These are phyloP conservation scores for Tuber borchii DNA, from an alignment of 495 filamentous ascomycete genomes.

Conservation along the genomic window DNA sequence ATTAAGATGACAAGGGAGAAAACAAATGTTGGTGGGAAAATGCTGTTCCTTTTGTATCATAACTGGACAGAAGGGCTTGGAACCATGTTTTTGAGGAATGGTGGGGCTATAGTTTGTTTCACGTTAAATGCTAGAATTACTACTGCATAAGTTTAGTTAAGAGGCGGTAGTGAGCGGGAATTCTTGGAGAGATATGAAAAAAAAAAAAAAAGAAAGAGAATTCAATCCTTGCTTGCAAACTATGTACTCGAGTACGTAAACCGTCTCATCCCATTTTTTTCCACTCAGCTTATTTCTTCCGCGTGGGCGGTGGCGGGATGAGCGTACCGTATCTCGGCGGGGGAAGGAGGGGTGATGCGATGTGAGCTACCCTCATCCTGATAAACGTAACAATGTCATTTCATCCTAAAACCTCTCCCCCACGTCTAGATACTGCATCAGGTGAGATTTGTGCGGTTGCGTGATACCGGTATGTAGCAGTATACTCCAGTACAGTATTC, in stretches of 20 bases:
- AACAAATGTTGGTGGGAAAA: neutral
- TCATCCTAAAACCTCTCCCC: conserved; percentile 31
- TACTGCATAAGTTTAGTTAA: neutral
- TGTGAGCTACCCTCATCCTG: conserved; percentile 12
- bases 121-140: neutral
- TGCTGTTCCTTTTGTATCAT: neutral
- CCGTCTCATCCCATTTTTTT: conserved; percentile 27
- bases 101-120: neutral
- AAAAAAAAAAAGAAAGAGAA: too few relatives aligned
- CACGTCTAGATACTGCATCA: conserved; percentile 18
- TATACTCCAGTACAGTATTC: neutral
- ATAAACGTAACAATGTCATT: conserved; percentile 34
- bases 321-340: conserved; percentile 17
- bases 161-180: neutral
- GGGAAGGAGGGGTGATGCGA: conserved; percentile 9
- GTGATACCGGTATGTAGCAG: neutral
- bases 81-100: neutral
- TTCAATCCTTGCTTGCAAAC: conserved; percentile 6
- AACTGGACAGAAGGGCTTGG: neutral
- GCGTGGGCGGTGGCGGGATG: conserved; percentile 22
- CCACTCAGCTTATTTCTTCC: conserved; percentile 8
- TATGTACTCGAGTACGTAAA: conserved; percentile 32
- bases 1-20: conserved; percentile 11
- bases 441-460: conserved; percentile 14
- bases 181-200: neutral